Conservation (phyloP, 2,329 filamentous ascomycete species). For the Scedosporium aurantiacum region DNA sequence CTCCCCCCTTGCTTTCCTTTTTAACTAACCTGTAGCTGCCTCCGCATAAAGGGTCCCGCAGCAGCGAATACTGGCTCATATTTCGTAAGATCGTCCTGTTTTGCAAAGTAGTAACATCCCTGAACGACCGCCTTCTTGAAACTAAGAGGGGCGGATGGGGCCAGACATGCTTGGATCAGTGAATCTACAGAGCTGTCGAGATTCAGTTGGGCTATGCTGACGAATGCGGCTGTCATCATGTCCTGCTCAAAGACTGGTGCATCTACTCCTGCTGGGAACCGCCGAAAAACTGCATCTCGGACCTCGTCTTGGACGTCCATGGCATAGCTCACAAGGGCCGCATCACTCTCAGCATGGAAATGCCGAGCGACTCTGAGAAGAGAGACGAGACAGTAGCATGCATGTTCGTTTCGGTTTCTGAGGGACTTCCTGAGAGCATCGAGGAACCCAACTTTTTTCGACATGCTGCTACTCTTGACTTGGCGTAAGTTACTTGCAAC, state of each 20-base stretch:
- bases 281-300: slow-evolving; percentile 52
- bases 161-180: slow-evolving; percentile 45
- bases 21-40: slow-evolving; percentile 40
- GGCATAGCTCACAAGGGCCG: slow-evolving; percentile 53
- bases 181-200: slow-evolving; percentile 46
- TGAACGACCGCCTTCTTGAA: slow-evolving; percentile 55
- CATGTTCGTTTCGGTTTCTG: slow-evolving; percentile 53
- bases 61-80: slow-evolving; percentile 46
- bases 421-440: slow-evolving; percentile 52
- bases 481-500: slow-evolving; percentile 58
- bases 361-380: slow-evolving; percentile 53
- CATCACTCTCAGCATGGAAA: slow-evolving; percentile 52
- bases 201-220: slow-evolving; percentile 51
- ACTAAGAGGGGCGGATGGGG: slow-evolving; percentile 41
- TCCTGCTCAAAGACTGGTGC: slow-evolving; percentile 47
- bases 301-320: slow-evolving; percentile 61
- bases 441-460: slow-evolving; percentile 56
- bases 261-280: slow-evolving; percentile 34
- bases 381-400: slow-evolving; percentile 54
- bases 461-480: slow-evolving; percentile 48
- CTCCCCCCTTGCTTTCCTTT: neutral
- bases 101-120: slow-evolving; percentile 51
- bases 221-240: slow-evolving; percentile 55
- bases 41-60: slow-evolving; percentile 44
- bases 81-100: slow-evolving; percentile 33